A percentile compares a stretch with the other conserved stretches of the same genome.
Conservation (phyloP, 1,139 yeast genomes). For the Yamadazyma trypodendri region DNA sequence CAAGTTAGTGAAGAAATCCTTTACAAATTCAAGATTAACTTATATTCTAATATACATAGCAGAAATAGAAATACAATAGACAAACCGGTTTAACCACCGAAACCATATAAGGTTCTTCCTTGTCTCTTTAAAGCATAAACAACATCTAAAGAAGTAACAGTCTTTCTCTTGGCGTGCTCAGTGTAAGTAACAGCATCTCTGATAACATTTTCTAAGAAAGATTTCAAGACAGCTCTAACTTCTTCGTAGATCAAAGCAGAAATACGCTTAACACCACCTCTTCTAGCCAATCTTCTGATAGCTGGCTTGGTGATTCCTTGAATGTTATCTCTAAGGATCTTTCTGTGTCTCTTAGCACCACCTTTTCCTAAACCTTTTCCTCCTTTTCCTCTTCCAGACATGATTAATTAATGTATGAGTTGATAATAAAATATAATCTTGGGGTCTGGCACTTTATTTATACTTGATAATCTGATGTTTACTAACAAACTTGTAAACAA, state of each 20-base stretch:
- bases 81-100: conserved; percentile 77
- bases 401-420: conserved; percentile 35
- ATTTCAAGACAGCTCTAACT: conserved; percentile 94
- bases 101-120: conserved; percentile 99
- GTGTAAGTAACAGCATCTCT: conserved; percentile 99
- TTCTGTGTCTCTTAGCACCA: conserved; percentile 99
- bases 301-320: conserved; percentile 99
- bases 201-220: conserved; percentile 95
- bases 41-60: conserved; percentile 20
- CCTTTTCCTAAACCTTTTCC: conserved; percentile 99
- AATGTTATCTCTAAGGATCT: conserved; percentile 98
- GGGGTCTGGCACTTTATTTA: conserved; percentile 8
- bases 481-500: too few relatives aligned
- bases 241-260: conserved; percentile 98
- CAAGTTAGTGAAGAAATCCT: too few relatives aligned
- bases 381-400: conserved; percentile 99
- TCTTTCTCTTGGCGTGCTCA: conserved; percentile 99
- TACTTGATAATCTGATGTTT: too few relatives aligned
- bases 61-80: conserved; percentile 14
- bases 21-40: too few relatives aligned
- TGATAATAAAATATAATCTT: conserved; percentile 2
- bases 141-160: conserved; percentile 36
- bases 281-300: conserved; percentile 99
- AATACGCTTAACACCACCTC: conserved; percentile 99
- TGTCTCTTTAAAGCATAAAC: conserved; percentile 67